Percentiles rank a stretch among this genome's conserved stretches.
Evolutionary conservation across 2,329 filamentous ascomycete genomes (phyloP).

Genomic region (Hymenoscyphus fructigenus): DNA sequence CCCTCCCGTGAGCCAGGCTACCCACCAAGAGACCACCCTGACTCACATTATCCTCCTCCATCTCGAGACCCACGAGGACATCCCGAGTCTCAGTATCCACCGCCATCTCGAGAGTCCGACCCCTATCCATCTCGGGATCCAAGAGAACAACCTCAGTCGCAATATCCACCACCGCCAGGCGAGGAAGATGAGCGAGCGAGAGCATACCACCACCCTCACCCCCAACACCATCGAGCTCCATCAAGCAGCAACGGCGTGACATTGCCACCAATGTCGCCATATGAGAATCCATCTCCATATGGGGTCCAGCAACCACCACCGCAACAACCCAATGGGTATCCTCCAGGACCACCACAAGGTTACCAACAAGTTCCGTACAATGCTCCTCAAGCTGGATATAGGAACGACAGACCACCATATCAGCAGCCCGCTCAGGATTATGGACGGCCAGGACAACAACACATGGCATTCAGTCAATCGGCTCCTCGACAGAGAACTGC

Average conservation of each 20-base stretch:
- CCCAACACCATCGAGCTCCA: constrained; percentile 27
- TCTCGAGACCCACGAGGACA: neutral
- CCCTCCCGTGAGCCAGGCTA: constrained; percentile 22
- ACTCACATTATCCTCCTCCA: neutral
- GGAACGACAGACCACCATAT: constrained; percentile 26
- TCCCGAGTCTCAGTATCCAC: neutral
- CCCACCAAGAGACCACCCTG: neutral
- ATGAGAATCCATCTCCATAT: constrained; percentile 31
- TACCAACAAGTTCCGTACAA: constrained; percentile 31
- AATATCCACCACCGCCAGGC: constrained; percentile 33
- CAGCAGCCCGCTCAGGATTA: constrained; percentile 6
- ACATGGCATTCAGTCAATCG: constrained; percentile 42
- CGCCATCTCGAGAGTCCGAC: neutral
- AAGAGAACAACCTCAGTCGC: neutral
- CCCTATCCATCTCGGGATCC: neutral
- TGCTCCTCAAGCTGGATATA: constrained; percentile 23
- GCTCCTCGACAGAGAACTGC: constrained; percentile 60
- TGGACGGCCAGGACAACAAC: constrained; percentile 20
- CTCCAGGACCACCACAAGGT: constrained; percentile 30
- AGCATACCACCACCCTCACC: constrained; percentile 23
- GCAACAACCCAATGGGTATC: neutral
- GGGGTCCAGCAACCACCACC: constrained; percentile 17
- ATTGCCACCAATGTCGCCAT: constrained; percentile 36
- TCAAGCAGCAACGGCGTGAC: constrained; percentile 30
- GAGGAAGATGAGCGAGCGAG: constrained; percentile 37